Base-by-base conservation (phyloP, 75 land plant species). In the Pinus albicaulis region DNA sequence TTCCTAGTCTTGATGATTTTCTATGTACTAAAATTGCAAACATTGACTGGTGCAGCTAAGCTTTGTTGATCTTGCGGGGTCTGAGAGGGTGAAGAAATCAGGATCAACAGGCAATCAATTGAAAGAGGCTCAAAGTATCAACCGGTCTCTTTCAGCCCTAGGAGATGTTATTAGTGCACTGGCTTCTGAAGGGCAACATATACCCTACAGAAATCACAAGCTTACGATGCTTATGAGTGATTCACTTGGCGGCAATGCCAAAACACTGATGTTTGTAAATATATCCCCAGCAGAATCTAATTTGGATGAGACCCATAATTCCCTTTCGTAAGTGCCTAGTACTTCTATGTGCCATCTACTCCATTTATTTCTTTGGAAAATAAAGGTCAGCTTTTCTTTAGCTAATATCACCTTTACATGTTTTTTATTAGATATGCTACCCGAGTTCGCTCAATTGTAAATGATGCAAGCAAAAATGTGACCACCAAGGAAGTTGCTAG, bases 51-150 rank as follows among this genome's bases (percentile, higher is more conserved):
- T 61, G 82, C 94, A 98, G 99, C 83, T 98, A 63, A 95, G 98
- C 74, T 98, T 98, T 80, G 99, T 95, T 20, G 99, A 98, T 79
- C 89, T 98, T 76, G 99, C 99, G 74, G 99, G 99, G 20, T 98
- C 99, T 25, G 99, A 98, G 76, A 92, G 99, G 84, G 89, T 98
- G 73, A 98, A 98, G 80, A 98, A 98, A 68, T 95, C 98, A 41
- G 99, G 99, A 19, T 89, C 94, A 53, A 71, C 89, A 57, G 99
- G 99, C 16, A 84, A 83, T 76, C 94, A 88, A 78, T 73, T 98
- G 61, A 98, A 93, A 83, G 99, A 98, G 88, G 98, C 99, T 55
- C 99, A 98, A 78, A 98, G 99, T 79, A 98, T 98, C 55, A 98
- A 98, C 76, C 92, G 93, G 71, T 95, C 99, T 59, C 91, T 98